These are phyloP conservation scores for Suillus americanus DNA, from an alignment of 768 basidiomycete species.

Conservation along the genomic window DNA sequence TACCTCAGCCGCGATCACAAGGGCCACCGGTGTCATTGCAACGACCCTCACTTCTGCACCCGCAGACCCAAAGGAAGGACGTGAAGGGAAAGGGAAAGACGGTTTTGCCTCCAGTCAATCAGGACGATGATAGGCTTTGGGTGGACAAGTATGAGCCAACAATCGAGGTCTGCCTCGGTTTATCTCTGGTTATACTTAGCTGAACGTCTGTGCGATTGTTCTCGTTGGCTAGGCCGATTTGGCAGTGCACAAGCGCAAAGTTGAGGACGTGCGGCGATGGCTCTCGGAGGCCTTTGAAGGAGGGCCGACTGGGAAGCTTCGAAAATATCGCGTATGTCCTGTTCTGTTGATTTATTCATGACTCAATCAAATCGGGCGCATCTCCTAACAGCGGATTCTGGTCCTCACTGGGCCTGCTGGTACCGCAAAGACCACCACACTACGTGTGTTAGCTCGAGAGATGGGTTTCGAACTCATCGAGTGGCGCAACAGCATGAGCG, in stretches of 20 bases:
- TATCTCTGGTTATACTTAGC: conserved; percentile 3
- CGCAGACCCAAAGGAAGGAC: conserved; percentile 9
- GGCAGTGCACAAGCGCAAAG: conserved; percentile 78
- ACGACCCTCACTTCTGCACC: neutral
- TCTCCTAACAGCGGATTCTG: conserved; percentile 64
- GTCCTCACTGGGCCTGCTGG: conserved; percentile 88
- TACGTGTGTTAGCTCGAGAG: conserved; percentile 73
- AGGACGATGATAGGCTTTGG: conserved; percentile 49
- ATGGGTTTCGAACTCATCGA: conserved; percentile 81
- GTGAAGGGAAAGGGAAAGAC: conserved; percentile 27
- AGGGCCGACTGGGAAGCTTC: conserved; percentile 59
- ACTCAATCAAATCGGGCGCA: neutral
- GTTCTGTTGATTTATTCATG: neutral
- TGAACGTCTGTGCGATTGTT: neutral
- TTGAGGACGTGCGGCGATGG: conserved; percentile 78
- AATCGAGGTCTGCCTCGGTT: conserved; percentile 46
- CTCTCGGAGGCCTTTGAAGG: conserved; percentile 69
- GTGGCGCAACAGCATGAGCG: conserved; percentile 74
- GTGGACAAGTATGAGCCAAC: conserved; percentile 63
- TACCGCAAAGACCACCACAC: conserved; percentile 84
- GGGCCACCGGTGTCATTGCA: conserved; percentile 3
- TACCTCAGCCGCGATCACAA: conserved; percentile 7
- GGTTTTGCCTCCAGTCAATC: neutral
- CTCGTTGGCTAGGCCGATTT: conserved; percentile 69
- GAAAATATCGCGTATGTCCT: conserved; percentile 69